A percentile compares a stretch with the other conserved stretches of the same genome.
phyloP scores from a whole-genome alignment of 192 early-diverging fungal genomes.

The Backusella sp. region DNA sequence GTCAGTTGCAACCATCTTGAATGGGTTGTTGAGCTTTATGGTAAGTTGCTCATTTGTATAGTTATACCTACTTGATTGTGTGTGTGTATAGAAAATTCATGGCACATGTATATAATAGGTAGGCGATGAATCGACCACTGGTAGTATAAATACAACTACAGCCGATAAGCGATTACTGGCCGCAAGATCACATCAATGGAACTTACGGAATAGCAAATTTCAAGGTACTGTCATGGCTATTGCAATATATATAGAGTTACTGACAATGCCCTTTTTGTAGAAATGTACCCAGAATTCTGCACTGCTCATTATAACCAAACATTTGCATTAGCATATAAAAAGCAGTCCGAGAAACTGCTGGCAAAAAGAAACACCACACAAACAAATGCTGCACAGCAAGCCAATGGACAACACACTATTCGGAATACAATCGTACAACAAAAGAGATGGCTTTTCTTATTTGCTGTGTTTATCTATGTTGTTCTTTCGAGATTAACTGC shows the following conservation, averaged over 20 bases:
- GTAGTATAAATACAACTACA: slow-evolving; percentile 79
- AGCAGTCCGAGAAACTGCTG: slow-evolving; percentile 19
- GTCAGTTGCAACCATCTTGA: slow-evolving; percentile 96
- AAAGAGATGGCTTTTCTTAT: slow-evolving; percentile 56
- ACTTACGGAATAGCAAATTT: slow-evolving; percentile 74
- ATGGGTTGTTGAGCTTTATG: slow-evolving; percentile 96
- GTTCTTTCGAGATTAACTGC: slow-evolving; percentile 46
- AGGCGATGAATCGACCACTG: slow-evolving; percentile 90
- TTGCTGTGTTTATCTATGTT: slow-evolving; percentile 56
- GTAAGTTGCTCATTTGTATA: slow-evolving; percentile 36
- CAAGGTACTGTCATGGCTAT: slow-evolving; percentile 45
- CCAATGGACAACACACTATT: slow-evolving; percentile 19
- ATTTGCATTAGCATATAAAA: neutral
- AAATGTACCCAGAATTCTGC: slow-evolving; percentile 84
- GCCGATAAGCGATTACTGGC: slow-evolving; percentile 81
- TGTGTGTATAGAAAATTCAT: neutral
- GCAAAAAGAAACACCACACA: slow-evolving; percentile 26
- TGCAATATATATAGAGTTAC: neutral
- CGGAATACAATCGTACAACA: slow-evolving; percentile 42
- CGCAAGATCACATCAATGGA: slow-evolving; percentile 74
- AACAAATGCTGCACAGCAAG: slow-evolving; percentile 18
- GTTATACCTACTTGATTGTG: too few relatives aligned
- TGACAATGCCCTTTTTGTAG: slow-evolving; percentile 31
- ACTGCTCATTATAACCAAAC: slow-evolving; percentile 36
- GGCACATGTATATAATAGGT: neutral